Base-by-base conservation (phyloP, 148 eudicot species). In the Cornus suecica region DNA sequence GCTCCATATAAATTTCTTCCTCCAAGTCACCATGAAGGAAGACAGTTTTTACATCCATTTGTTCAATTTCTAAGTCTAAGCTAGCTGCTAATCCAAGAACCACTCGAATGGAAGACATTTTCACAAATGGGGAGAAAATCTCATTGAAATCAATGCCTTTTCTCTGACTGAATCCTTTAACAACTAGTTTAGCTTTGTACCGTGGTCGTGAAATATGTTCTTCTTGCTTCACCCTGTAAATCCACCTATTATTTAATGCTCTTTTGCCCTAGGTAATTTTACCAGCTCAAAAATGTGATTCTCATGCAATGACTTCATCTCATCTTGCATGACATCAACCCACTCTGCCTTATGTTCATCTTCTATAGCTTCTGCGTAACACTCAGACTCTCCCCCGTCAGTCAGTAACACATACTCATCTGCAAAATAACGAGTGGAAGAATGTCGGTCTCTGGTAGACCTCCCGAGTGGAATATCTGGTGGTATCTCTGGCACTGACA, bases 91-190 rank as follows among this genome's bases (percentile, higher is more conserved):
- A n/a, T n/a, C n/a, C n/a, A n/a, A n/a, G n/a, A n/a, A n/a, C n/a
- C n/a, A n/a, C n/a, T n/a, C n/a, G n/a, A n/a, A n/a, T n/a, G n/a
- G n/a, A n/a, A n/a, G n/a, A n/a, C n/a, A n/a, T n/a, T n/a, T n/a
- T n/a, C n/a, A n/a, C n/a, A n/a, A n/a, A n/a, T n/a, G n/a, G n/a
- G n/a, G n/a, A n/a, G n/a, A n/a, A n/a, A n/a, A n/a, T n/a, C n/a
- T n/a, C n/a, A n/a, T n/a, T n/a, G 41, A 26, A 69, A 69, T 69
- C 15, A 69, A 69, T 13, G 15, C 72, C 30, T n/a, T 69, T 69
- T 13, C 30, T 69, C 27, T 69, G 29, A 16, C 69, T 25, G 16
- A 64, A 64, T 27, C 69, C 69, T 15, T 66, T 66, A 5, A 66
- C 41, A 69, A 69, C 30, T 9, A 69, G 10, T 23, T 4, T 37